Evolutionary conservation across 129 eudicot genomes (phyloP).

Genomic region (Erigeron canadensis): DNA sequence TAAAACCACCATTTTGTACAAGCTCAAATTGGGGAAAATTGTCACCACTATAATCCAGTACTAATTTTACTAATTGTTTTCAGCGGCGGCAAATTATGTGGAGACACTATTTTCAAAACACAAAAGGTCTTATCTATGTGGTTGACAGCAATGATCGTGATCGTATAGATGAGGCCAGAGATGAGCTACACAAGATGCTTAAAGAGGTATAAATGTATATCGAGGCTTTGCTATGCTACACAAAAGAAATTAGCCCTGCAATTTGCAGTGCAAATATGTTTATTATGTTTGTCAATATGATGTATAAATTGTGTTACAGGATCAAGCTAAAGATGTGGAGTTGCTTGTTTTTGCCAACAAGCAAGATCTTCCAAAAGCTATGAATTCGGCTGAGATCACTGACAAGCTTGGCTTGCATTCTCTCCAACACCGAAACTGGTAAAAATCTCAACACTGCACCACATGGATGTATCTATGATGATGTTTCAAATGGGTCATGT

Average conservation of each 20-base stretch:
- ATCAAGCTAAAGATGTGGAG: constrained; percentile 48
- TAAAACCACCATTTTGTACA: constrained; percentile 51
- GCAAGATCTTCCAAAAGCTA: constrained; percentile 65
- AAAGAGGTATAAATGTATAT: too few relatives aligned
- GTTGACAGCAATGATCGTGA: constrained; percentile 62
- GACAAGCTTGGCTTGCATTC: constrained; percentile 57
- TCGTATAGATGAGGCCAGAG: constrained; percentile 56
- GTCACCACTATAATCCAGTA: constrained; percentile 27
- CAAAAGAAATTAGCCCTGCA: neutral
- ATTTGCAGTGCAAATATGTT: neutral
- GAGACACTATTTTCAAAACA: constrained; percentile 67
- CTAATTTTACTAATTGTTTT: neutral
- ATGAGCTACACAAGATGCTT: constrained; percentile 62
- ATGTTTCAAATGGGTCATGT: neutral
- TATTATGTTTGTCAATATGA: neutral
- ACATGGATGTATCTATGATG: neutral
- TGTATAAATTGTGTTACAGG: constrained; percentile 26
- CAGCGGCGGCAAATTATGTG: constrained; percentile 47
- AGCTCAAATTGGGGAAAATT: constrained; percentile 51
- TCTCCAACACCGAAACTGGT: constrained; percentile 58
- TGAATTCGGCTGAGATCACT: constrained; percentile 63
- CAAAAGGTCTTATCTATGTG: constrained; percentile 61
- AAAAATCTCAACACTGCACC: neutral
- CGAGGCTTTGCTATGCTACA: neutral
- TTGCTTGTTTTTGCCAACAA: constrained; percentile 60